A percentile compares a stretch with the other conserved stretches of the same genome.
phyloP scores from a whole-genome alignment of 306 rosid species.

The Amphicarpaea edgeworthii region DNA sequence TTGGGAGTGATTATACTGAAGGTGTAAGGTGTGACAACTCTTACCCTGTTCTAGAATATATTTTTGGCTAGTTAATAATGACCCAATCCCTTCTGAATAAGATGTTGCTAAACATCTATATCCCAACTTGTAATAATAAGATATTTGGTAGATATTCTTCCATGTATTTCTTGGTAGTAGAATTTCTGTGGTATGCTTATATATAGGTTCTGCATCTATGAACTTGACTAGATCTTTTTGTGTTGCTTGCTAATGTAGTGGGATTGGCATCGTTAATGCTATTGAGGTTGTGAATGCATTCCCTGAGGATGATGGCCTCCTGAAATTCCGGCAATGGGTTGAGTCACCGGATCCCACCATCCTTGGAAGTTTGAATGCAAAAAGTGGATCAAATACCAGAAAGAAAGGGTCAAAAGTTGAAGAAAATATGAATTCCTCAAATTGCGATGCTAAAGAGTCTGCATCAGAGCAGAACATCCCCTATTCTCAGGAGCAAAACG shows the following conservation, averaged over 20 bases:
- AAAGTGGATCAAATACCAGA: slow-evolving; percentile 53
- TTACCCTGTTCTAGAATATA: slow-evolving; percentile 33
- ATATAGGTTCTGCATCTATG: slow-evolving; percentile 23
- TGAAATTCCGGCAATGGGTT: slow-evolving; percentile 84
- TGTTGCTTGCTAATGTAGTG: slow-evolving; percentile 61
- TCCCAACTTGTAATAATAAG: neutral
- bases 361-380: slow-evolving; percentile 65
- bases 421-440: slow-evolving; percentile 42
- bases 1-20: slow-evolving; percentile 99
- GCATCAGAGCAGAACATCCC: slow-evolving; percentile 51
- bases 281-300: slow-evolving; percentile 93
- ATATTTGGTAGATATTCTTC: slow-evolving; percentile 22
- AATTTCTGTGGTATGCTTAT: slow-evolving; percentile 22
- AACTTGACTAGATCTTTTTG: slow-evolving; percentile 42
- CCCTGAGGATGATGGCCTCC: slow-evolving; percentile 90
- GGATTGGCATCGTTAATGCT: slow-evolving; percentile 98
- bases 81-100: slow-evolving; percentile 9
- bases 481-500: slow-evolving; percentile 53
- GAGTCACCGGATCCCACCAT: slow-evolving; percentile 98
- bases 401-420: slow-evolving; percentile 64
- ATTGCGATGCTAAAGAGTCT: slow-evolving; percentile 49
- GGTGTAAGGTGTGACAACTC: slow-evolving; percentile 78
- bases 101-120: slow-evolving; percentile 28
- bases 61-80: slow-evolving; percentile 42
- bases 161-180: slow-evolving; percentile 28